Conservation (phyloP, 192 early-diverging fungal species). For the Coemansia sp. region DNA sequence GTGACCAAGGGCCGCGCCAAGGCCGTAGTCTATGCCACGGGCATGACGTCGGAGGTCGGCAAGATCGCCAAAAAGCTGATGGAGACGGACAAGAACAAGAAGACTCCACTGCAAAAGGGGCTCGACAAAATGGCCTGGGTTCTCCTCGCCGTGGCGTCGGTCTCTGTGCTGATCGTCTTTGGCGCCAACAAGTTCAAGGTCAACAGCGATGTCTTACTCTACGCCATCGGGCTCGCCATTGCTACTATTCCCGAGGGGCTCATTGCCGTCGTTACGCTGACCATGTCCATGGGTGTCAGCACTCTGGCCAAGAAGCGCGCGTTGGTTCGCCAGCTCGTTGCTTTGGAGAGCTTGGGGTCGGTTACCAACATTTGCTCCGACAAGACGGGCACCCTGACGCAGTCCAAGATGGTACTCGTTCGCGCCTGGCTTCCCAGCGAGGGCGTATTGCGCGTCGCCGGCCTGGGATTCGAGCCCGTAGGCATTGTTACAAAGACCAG, state of each 20-base stretch:
- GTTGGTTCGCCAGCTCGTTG: constrained; percentile 86
- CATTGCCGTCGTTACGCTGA: constrained; percentile 92
- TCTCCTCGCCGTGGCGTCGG: constrained; percentile 72
- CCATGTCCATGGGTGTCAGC: constrained; percentile 90
- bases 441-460: constrained; percentile 69
- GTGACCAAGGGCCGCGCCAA: constrained; percentile 90
- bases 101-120: constrained; percentile 69
- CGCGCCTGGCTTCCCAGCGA: constrained; percentile 80
- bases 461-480: constrained; percentile 65
- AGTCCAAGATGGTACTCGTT: constrained; percentile 93
- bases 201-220: constrained; percentile 63
- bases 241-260: constrained; percentile 97
- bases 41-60: constrained; percentile 91
- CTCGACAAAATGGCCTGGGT: constrained; percentile 79
- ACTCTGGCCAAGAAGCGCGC: constrained; percentile 86
- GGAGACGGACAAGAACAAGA: constrained; percentile 56
- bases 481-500: constrained; percentile 57
- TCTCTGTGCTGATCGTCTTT: constrained; percentile 85
- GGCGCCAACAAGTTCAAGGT: constrained; percentile 67
- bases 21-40: constrained; percentile 85
- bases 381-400: constrained; percentile 93
- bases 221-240: constrained; percentile 87
- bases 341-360: constrained; percentile 89
- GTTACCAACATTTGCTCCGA: constrained; percentile 97
- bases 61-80: constrained; percentile 85